Conservation (phyloP, 75 land plant species). For the Picea glauca region DNA sequence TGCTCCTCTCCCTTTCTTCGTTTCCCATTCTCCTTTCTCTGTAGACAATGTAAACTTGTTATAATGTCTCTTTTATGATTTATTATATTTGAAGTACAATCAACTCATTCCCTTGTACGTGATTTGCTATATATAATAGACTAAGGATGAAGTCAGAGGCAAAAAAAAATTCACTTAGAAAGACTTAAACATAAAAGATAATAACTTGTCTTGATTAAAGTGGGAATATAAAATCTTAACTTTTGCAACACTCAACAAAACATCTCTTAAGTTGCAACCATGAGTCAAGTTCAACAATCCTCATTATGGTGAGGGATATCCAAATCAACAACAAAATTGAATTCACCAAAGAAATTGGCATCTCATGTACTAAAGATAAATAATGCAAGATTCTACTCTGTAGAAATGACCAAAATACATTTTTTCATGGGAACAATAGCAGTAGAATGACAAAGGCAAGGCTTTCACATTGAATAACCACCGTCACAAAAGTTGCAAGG, state of each 20-base stretch:
- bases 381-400: not conserved
- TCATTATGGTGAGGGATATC: not conserved
- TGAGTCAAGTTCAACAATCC: not conserved
- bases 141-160: not conserved
- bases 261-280: not conserved
- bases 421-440: not conserved
- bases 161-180: not conserved
- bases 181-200: not conserved
- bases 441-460: not conserved
- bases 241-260: not conserved
- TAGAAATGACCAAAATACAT: not conserved
- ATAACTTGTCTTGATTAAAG: not conserved
- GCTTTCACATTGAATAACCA: too few species aligned
- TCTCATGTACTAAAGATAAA: not conserved
- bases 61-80: not conserved
- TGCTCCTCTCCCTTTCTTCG: slow-evolving; percentile 65
- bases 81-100: not conserved
- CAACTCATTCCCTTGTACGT: not conserved
- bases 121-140: not conserved
- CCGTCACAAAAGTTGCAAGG: not conserved
- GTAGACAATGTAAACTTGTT: slow-evolving; percentile 7
- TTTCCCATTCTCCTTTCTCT: slow-evolving; percentile 62
- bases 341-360: not conserved
- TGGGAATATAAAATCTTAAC: not conserved
- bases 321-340: not conserved